Evolutionary conservation across 2,329 filamentous ascomycete genomes (phyloP), one percentile per base, ranked within the genome.

Genomic region (Alternaria sp.): DNA sequence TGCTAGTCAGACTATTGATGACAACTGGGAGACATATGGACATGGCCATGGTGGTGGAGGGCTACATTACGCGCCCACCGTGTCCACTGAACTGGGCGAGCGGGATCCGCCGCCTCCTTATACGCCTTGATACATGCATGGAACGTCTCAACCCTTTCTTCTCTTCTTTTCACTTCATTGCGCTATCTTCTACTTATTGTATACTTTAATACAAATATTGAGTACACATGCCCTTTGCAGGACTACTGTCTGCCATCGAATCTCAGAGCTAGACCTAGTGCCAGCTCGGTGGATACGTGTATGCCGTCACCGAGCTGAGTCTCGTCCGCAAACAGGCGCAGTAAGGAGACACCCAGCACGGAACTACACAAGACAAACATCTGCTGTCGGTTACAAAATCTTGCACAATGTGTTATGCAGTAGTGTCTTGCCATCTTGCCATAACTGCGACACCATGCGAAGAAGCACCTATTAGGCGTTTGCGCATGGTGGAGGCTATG

Each of bases 1-100:
- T 26, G 47, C 22, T 36, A 56, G 62, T 5, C 61, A 72, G 24
- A 68, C 73, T 3, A 46, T 70, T 1, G 70, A 73, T 39, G 70
- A 73, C 16, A 70, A 72, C 18, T 75, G 71, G 71, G 72, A 77
- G 58, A 67, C 66, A 3, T 72, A 75, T 11, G 56, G 38, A 22
- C 47, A 65, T 55, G 53, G 36, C 7, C 32, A 54, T 42, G 38
- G 41, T 14, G 28, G 12, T 9, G 42, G 24, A 28, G 42, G 4
- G 28, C 34, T 39, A 16, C 49, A 54, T 16, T 69, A 71, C 52
- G 65, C 67, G 9, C 61, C 65, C 0, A 70, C 69, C 1, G 68
- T 59, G 16, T 70, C 67, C 1, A 72, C 69, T 28, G 62, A 70
- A 34, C 46, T 72, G 30, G 69, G 69, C 9, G 69, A 72, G 53